Percentiles rank a stretch among this genome's conserved stretches.
Evolutionary conservation across 2,329 filamentous ascomycete species (phyloP).

Genomic region (Fusarium sambucinum): DNA sequence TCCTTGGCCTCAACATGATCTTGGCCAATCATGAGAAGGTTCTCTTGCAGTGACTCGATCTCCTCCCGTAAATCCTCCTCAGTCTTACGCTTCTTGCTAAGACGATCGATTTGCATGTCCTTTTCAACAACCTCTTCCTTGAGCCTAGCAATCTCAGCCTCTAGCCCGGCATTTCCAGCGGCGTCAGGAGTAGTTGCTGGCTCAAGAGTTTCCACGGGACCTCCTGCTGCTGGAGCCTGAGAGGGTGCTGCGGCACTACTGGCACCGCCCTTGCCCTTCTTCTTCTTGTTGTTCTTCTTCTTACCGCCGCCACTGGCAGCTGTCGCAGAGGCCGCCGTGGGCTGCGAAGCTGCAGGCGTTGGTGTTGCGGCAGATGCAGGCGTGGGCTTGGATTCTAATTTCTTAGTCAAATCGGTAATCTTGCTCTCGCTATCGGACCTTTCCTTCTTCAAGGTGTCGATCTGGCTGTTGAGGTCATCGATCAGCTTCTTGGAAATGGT

Average conservation of each 20-base stretch:
- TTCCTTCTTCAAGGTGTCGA: conserved; percentile 53
- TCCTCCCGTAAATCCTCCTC: conserved; percentile 87
- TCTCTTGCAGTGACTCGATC: conserved; percentile 84
- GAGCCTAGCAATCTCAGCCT: conserved; percentile 63
- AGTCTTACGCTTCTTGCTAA: conserved; percentile 77
- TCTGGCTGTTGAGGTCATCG: conserved; percentile 54
- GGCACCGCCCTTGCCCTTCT: conserved; percentile 83
- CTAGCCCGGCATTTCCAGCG: conserved; percentile 55
- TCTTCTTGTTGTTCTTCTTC: conserved; percentile 83
- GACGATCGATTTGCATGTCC: conserved; percentile 76
- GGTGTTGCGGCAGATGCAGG: conserved; percentile 41
- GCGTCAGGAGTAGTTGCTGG: conserved; percentile 48
- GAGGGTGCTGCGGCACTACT: conserved; percentile 55
- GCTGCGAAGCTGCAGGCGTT: conserved; percentile 43
- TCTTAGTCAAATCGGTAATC: conserved; percentile 58
- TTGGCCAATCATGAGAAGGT: conserved; percentile 81
- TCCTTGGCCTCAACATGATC: conserved; percentile 88
- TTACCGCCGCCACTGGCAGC: conserved; percentile 50
- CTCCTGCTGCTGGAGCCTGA: conserved; percentile 47
- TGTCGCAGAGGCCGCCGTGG: conserved; percentile 44
- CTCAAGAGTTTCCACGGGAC: conserved; percentile 55
- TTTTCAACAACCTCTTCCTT: conserved; percentile 71
- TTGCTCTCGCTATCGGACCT: conserved; percentile 50
- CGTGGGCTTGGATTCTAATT: conserved; percentile 54
- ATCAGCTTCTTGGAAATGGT: conserved; percentile 57